Evolutionary conservation across 2,329 filamentous ascomycete genomes (phyloP).

Genomic region (Arthrobotrys pseudoclavata): DNA sequence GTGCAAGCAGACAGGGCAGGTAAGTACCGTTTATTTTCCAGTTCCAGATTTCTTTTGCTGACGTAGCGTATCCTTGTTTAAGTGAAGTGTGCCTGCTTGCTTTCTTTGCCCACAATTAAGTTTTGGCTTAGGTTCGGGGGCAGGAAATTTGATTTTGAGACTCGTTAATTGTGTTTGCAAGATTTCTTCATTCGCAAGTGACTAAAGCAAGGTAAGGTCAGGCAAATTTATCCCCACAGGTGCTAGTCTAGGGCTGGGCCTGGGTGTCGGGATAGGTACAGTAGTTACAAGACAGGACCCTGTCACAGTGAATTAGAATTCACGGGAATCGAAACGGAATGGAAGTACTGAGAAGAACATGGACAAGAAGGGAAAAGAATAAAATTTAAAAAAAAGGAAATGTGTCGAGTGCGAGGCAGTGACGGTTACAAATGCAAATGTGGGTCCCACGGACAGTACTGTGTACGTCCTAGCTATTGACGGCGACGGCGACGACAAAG

Average conservation of each 20-base stretch:
- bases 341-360: background rate
- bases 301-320: conserved; percentile 12
- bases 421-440: conserved; percentile 19
- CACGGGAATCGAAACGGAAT: background rate
- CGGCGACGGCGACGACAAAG: background rate
- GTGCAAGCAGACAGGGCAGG: background rate
- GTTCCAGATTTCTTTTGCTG: conserved; percentile 16
- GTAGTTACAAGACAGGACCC: conserved; percentile 18
- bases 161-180: background rate
- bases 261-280: conserved; percentile 14
- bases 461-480: background rate
- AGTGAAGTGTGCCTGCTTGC: background rate
- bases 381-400: background rate
- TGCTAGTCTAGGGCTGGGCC: conserved; percentile 2
- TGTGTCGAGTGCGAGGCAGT: conserved; percentile 3
- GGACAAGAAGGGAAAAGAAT: background rate
- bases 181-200: background rate
- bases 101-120: background rate
- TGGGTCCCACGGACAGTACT: conserved; percentile 15
- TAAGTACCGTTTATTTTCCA: background rate
- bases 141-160: conserved; percentile 12
- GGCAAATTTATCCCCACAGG: conserved; percentile 20
- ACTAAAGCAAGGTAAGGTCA: background rate
- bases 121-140: background rate
- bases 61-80: conserved; percentile 13